Evolutionary conservation across 1,284 basidiomycete genomes (phyloP).

Genomic region (Singerocomus rubriflavus): DNA sequence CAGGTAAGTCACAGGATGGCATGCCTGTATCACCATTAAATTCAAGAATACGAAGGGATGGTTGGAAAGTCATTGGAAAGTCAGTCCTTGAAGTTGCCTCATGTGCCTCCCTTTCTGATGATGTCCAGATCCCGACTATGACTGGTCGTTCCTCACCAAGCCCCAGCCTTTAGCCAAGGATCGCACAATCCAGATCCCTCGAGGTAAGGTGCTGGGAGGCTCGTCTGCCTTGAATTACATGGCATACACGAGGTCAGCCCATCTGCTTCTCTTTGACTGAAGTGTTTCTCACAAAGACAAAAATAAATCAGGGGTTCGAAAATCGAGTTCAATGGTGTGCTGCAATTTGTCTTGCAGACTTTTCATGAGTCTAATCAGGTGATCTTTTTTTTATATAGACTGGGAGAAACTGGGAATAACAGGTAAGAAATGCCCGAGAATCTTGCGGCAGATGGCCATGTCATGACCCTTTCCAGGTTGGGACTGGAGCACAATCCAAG

Average conservation of each 20-base stretch:
- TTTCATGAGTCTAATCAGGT: not conserved
- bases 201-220: slow-evolving; percentile 13
- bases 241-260: slow-evolving; percentile 9
- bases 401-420: slow-evolving; percentile 19
- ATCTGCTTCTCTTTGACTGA: not conserved
- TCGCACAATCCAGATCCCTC: slow-evolving; percentile 7
- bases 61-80: slow-evolving; percentile 12
- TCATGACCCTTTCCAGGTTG: slow-evolving; percentile 9
- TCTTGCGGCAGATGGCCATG: not conserved
- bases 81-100: not conserved
- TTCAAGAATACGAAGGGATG: slow-evolving; percentile 12
- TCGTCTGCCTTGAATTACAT: slow-evolving; percentile 16
- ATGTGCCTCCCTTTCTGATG: not conserved
- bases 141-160: slow-evolving; percentile 16
- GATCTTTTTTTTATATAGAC: slow-evolving; percentile 1
- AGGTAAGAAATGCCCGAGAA: slow-evolving; percentile 6
- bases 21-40: not conserved
- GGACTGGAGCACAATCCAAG: slow-evolving; percentile 14
- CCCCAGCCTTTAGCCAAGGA: slow-evolving; percentile 8
- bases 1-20: slow-evolving; percentile 1
- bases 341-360: not conserved
- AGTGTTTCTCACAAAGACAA: not conserved
- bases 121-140: slow-evolving; percentile 17
- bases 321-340: slow-evolving; percentile 13
- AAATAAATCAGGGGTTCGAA: slow-evolving; percentile 11